Conservation (phyloP, 306 rosid species). For the Dalbergia cochinchinensis region DNA sequence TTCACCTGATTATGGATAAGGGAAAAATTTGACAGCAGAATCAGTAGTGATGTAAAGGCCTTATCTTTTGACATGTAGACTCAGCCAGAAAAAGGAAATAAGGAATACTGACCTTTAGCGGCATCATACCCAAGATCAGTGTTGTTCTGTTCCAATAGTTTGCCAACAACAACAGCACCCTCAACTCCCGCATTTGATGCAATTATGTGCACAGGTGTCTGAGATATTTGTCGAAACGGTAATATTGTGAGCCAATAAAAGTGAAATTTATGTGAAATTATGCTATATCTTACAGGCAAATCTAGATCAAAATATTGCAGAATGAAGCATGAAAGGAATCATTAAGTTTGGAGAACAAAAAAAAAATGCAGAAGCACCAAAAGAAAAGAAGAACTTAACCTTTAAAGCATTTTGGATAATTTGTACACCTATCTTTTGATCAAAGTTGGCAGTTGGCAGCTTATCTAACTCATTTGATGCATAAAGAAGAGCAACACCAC, state of each 20-base stretch:
- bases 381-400: conserved; percentile 49
- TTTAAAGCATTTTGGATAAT: conserved; percentile 93
- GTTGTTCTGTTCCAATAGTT: conserved; percentile 83
- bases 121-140: conserved; percentile 96
- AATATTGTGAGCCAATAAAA: conserved; percentile 8
- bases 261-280: neutral
- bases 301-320: neutral
- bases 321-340: conserved; percentile 21
- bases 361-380: neutral
- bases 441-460: conserved; percentile 87
- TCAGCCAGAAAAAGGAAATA: neutral
- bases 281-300: neutral
- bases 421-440: conserved; percentile 96
- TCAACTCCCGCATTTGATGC: conserved; percentile 97
- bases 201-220: conserved; percentile 96
- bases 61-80: neutral
- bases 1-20: conserved; percentile 66
- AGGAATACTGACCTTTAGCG: conserved; percentile 81
- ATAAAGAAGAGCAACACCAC: conserved; percentile 96
- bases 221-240: conserved; percentile 37
- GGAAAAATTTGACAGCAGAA: conserved; percentile 1
- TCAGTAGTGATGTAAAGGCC: neutral
- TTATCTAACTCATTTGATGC: conserved; percentile 86
- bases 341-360: neutral
- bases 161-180: conserved; percentile 98